Percentiles rank a stretch among this genome's conserved stretches.
These are phyloP conservation scores for Cryptococcus sp. DNA, from an alignment of 1,284 basidiomycete genomes.

Conservation along the genomic window DNA sequence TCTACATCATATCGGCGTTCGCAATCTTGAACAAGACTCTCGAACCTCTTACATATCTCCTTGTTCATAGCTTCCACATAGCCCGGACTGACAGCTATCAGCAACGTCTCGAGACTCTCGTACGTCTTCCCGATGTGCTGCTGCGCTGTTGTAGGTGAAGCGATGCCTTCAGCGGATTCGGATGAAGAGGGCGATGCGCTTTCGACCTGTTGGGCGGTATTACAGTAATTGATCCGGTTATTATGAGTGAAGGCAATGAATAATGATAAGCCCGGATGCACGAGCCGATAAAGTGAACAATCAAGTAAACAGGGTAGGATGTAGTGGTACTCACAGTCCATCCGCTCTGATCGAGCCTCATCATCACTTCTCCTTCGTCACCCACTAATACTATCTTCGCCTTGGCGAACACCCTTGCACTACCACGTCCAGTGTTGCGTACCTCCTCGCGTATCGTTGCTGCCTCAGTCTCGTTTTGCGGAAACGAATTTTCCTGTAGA, in stretches of 20 bases:
- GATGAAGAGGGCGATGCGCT: not conserved
- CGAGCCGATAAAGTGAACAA: not conserved
- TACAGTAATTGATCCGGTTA: too few species aligned
- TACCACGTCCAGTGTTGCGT: slow-evolving; percentile 7
- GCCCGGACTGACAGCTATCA: slow-evolving; percentile 39
- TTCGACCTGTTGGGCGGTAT: not conserved
- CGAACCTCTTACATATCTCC: slow-evolving; percentile 40
- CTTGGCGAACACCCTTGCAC: slow-evolving; percentile 23
- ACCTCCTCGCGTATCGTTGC: slow-evolving; percentile 15
- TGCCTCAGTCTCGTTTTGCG: slow-evolving; percentile 28
- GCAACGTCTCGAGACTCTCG: slow-evolving; percentile 43
- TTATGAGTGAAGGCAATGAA: too few species aligned
- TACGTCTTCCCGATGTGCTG: slow-evolving; percentile 25
- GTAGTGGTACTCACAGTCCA: slow-evolving; percentile 38
- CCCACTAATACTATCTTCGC: slow-evolving; percentile 25
- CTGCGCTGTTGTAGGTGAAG: slow-evolving; percentile 5
- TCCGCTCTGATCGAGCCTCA: slow-evolving; percentile 35
- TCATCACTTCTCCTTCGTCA: slow-evolving; percentile 23
- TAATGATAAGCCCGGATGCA: not conserved
- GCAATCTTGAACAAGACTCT: not conserved
- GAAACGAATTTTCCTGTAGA: slow-evolving; percentile 29
- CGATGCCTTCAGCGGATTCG: slow-evolving; percentile 11
- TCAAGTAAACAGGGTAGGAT: not conserved
- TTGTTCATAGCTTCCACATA: slow-evolving; percentile 43
- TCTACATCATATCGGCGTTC: slow-evolving; percentile 3